These are phyloP conservation scores for Tagetes patula DNA, from an alignment of 129 eudicot species.

Conservation along the genomic window DNA sequence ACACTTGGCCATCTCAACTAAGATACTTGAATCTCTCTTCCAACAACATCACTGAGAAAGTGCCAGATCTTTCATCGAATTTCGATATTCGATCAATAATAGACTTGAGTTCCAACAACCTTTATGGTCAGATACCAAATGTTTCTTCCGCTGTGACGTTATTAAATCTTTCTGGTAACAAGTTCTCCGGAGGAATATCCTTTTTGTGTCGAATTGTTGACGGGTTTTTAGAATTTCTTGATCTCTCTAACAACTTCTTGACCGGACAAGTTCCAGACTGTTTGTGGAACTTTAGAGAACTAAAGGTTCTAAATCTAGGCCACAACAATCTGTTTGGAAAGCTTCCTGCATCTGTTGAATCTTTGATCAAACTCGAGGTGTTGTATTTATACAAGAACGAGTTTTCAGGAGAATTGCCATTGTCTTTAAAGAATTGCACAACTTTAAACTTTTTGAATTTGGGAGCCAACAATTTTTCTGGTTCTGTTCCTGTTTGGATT, in stretches of 20 bases:
- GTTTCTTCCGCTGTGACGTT: slow-evolving; percentile 6
- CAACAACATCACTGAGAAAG: no score
- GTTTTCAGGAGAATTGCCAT: slow-evolving; percentile 37
- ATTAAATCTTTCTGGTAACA: slow-evolving; percentile 38
- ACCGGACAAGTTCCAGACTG: background rate
- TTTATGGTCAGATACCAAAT: slow-evolving; percentile 23
- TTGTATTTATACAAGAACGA: slow-evolving; percentile 25
- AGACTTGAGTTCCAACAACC: slow-evolving; percentile 34
- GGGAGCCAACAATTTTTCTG: slow-evolving; percentile 16
- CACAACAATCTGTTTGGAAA: slow-evolving; percentile 16
- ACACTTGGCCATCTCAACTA: slow-evolving; percentile 19
- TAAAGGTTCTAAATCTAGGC: slow-evolving; percentile 31
- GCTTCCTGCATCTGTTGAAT: slow-evolving; percentile 29
- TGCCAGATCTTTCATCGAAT: slow-evolving; percentile 26
- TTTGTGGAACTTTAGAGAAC: slow-evolving; percentile 18
- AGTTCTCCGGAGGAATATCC: slow-evolving; percentile 34
- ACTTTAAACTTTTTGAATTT: slow-evolving; percentile 2
- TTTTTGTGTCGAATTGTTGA: slow-evolving; percentile 25
- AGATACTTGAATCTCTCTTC: background rate
- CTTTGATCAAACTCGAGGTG: slow-evolving; percentile 1
- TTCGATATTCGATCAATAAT: background rate
- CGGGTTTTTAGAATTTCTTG: slow-evolving; percentile 18
- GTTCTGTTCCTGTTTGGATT: slow-evolving; percentile 20
- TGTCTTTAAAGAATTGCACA: slow-evolving; percentile 23
- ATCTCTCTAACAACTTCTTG: slow-evolving; percentile 27